Evolutionary conservation across 176 grass and related monocot genomes (phyloP), one percentile per base, ranked within the genome.

Genomic region (Juncus inflexus): DNA sequence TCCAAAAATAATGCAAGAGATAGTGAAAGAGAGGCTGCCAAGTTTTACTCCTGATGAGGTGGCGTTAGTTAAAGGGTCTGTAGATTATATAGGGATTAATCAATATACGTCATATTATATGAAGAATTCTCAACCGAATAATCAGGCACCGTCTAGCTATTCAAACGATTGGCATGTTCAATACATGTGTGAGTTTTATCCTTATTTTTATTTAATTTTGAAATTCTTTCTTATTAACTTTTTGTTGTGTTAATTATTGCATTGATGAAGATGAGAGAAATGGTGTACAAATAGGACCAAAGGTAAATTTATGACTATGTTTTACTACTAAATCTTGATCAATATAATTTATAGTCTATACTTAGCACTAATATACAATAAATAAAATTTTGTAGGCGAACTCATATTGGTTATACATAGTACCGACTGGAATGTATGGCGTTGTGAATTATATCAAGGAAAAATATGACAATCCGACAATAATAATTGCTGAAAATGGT

Each of bases 41-140:
- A 74, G 28, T 3, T 92, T 92, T 76, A 92, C 75, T 0, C 51
- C 47, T 8, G 75, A 92, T 3, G 84, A 92, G 72, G 58, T 86
- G 52, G 73, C 15, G 53, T 84, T 88, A 73, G 81, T 92, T 59
- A 92, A 92, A 65, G 81, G 84, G 35, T 92, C 89, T 42, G 74
- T 76, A 59, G 89, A 92, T 53, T 85, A 77, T 36, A 72, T 92
- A 35, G 89, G 89, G 3, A 82, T 87, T 64, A 92, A 92, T 50
- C 81, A 92, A 1, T 92, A 92, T 64, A 92, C 89, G 40, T 74
- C 75, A 67, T 92, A 62, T 73, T 87, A 87, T 60, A 87, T 92
- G 69, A 77, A 79, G 55, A 70, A 82, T 45, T 78, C 78, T 50
- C 84, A 77, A 55, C 83, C 80, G 53, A 43, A 42, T 14, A 67